Base-by-base conservation (phyloP, 495 filamentous ascomycete species). In the Aspergillus indologenus region DNA sequence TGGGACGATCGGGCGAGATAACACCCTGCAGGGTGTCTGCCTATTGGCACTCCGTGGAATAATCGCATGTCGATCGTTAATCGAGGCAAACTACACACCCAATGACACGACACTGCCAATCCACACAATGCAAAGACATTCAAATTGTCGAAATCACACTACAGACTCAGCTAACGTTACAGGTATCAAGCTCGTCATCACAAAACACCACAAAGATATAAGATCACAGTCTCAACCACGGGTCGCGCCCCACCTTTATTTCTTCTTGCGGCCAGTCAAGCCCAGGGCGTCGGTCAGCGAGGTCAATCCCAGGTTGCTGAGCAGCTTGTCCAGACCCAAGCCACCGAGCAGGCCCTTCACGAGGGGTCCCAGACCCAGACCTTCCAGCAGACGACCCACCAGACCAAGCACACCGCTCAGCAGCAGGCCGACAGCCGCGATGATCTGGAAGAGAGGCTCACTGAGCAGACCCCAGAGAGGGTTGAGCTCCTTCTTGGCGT, bases 401-500 rank as follows among this genome's bases (percentile, higher is more conserved):
- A 97, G 79, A 2, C 84, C 84, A 3, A 97, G 76, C 8, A 97
- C 92, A 68, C 92, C 92, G 24, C 78, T 85, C 47, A 97, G 75
- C 55, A 97, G 72, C 55, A 97, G 74, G 11, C 92, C 92, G 15
- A 97, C 92, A 17, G 89, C 92, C 6, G 92, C 91, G 57, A 97
- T 81, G 71, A 96, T 96, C 81, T 96, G 92, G 82, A 91, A 90
- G 20, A 96, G 78, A 17, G 92, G 92, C 77, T 96, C 79, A 42
- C 85, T 87, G 42, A 96, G 76, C 49, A 96, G 73, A 42, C 79
- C 87, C 90, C 91, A 91, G 29, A 96, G 84, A 1, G 92, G 91
- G 68, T 91, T 96, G 52, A 97, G 82, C 73, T 90, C 84, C 80
- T 96, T 96, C 86, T 96, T 94, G 22, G 91, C 92, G 58, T 92